phyloP scores from a whole-genome alignment of 768 basidiomycete genomes.

The Boletellus ananas region DNA sequence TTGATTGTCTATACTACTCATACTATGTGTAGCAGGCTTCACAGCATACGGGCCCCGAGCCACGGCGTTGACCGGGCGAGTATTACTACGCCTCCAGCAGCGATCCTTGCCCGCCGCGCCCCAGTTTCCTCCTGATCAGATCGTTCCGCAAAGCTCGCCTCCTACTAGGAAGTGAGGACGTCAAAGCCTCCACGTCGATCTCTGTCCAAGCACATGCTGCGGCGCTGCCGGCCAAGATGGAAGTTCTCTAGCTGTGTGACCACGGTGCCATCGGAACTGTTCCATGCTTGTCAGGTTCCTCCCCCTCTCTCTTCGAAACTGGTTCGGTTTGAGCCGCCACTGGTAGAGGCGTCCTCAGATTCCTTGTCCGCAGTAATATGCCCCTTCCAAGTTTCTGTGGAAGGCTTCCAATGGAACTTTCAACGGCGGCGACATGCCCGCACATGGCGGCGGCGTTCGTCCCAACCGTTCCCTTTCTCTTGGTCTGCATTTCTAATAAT shows the following conservation, averaged over 20 bases:
- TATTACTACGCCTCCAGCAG: neutral
- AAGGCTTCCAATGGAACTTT: conserved; percentile 25
- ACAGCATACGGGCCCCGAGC: neutral
- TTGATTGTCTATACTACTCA: neutral
- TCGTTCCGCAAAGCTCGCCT: neutral
- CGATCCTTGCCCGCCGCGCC: neutral
- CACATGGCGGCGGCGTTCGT: neutral
- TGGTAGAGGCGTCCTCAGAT: neutral
- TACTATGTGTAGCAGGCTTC: neutral
- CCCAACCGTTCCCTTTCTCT: neutral
- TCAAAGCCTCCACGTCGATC: conserved; percentile 10
- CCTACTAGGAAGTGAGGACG: neutral
- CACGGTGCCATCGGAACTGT: neutral
- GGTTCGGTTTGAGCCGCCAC: conserved; percentile 7
- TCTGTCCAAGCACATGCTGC: neutral
- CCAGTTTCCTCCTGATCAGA: conserved; percentile 1
- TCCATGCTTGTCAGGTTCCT: neutral
- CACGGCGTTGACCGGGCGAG: neutral
- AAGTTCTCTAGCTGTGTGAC: neutral
- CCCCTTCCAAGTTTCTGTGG: neutral
- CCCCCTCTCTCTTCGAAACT: conserved; percentile 1
- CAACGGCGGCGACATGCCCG: conserved; percentile 2
- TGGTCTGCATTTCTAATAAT: neutral
- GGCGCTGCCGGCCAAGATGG: neutral
- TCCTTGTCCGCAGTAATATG: too few relatives aligned